Conservation (phyloP, 2,329 filamentous ascomycete genomes). For the Volutella citrinella region DNA sequence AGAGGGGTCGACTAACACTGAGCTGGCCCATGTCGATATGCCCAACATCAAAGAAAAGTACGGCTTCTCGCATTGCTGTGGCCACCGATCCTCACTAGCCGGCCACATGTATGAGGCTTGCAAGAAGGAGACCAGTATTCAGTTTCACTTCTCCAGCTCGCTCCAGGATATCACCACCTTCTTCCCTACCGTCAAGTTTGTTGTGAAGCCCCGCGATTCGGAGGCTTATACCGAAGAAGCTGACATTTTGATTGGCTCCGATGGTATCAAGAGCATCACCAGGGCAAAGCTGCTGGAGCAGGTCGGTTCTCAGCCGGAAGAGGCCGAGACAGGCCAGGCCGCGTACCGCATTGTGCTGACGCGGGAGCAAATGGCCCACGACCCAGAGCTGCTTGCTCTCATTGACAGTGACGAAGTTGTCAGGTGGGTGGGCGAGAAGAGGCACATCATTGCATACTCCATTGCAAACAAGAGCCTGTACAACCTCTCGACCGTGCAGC, state of each 20-base stretch:
- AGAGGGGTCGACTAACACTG: slow-evolving; percentile 68
- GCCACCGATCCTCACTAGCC: slow-evolving; percentile 71
- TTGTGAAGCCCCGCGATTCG: slow-evolving; percentile 16
- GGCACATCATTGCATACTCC: slow-evolving; percentile 67
- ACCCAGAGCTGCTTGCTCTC: slow-evolving; percentile 62
- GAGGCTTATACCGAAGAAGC: slow-evolving; percentile 26
- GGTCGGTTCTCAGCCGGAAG: slow-evolving; percentile 44
- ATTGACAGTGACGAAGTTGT: slow-evolving; percentile 55
- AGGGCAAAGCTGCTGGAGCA: slow-evolving; percentile 50
- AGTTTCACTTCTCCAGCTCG: slow-evolving; percentile 57
- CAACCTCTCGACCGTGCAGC: slow-evolving; percentile 63
- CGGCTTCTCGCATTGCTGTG: slow-evolving; percentile 74
- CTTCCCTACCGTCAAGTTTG: slow-evolving; percentile 18
- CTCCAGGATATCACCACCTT: slow-evolving; percentile 23
- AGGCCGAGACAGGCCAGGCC: slow-evolving; percentile 48
- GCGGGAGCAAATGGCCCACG: slow-evolving; percentile 57
- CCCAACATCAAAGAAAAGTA: slow-evolving; percentile 66
- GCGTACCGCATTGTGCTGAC: slow-evolving; percentile 54
- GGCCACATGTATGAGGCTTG: slow-evolving; percentile 68
- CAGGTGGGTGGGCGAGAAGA: slow-evolving; percentile 63
- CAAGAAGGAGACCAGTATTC: slow-evolving; percentile 58
- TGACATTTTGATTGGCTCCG: slow-evolving; percentile 50
- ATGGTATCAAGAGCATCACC: slow-evolving; percentile 51
- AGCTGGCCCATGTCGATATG: slow-evolving; percentile 70
- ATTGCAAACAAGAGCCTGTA: slow-evolving; percentile 62